Evolutionary conservation across 768 basidiomycete species (phyloP).

Genomic region (Hypholoma fasciculare): DNA sequence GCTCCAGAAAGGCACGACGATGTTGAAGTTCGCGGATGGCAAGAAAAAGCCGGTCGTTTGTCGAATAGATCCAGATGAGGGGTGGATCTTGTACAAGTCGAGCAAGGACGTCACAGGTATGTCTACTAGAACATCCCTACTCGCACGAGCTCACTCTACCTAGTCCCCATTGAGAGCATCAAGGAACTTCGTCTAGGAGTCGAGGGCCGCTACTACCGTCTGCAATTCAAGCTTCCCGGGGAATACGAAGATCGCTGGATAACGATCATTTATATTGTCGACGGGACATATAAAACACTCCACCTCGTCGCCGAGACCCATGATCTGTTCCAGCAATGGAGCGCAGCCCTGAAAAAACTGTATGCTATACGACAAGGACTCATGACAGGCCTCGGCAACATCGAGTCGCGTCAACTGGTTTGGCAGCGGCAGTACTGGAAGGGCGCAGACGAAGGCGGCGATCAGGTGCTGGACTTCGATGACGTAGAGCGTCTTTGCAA

Average conservation of each 20-base stretch:
- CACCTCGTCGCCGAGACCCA: constrained; percentile 76
- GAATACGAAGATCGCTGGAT: constrained; percentile 77
- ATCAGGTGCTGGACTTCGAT: constrained; percentile 65
- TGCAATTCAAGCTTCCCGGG: constrained; percentile 63
- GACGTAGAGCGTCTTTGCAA: constrained; percentile 74
- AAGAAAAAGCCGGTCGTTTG: constrained; percentile 70
- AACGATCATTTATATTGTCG: constrained; percentile 80
- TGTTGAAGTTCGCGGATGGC: constrained; percentile 82
- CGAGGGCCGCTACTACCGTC: constrained; percentile 70
- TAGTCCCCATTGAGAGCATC: constrained; percentile 85
- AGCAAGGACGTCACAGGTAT: constrained; percentile 58
- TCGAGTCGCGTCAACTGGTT: constrained; percentile 61
- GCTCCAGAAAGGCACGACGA: constrained; percentile 59
- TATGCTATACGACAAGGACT: constrained; percentile 67
- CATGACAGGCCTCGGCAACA: constrained; percentile 64
- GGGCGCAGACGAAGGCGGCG: constrained; percentile 59
- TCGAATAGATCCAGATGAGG: constrained; percentile 73
- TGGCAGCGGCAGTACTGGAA: constrained; percentile 89
- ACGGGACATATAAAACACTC: constrained; percentile 80
- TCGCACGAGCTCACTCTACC: constrained; percentile 4
- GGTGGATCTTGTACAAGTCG: constrained; percentile 72
- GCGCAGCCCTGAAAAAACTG: constrained; percentile 62
- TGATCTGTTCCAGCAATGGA: constrained; percentile 48
- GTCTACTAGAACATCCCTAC: constrained; percentile 24
- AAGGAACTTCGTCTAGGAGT: constrained; percentile 80